Evolutionary conservation across 2,329 filamentous ascomycete genomes (phyloP).

Genomic region (Acephala macrosclerotiorum): DNA sequence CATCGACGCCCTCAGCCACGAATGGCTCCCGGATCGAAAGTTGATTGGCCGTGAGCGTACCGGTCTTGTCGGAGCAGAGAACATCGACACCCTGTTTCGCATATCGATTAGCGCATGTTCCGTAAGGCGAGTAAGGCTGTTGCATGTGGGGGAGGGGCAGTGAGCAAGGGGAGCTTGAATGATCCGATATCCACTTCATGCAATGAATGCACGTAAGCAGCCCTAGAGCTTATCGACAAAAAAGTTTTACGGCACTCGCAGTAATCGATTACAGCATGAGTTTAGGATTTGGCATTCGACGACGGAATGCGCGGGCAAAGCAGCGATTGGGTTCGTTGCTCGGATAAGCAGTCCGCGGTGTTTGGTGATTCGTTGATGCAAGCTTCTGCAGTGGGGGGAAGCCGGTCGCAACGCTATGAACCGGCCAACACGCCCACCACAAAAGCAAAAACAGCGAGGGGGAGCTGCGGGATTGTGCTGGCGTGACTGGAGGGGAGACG

Average conservation of each 20-base stretch:
- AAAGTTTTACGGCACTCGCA: background rate
- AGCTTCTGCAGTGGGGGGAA: conserved; percentile 14
- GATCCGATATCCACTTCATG: conserved; percentile 12
- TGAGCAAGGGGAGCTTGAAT: background rate
- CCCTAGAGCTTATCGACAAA: background rate
- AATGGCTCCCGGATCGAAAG: conserved; percentile 79
- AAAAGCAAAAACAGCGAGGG: conserved; percentile 12
- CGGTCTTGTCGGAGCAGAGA: conserved; percentile 84
- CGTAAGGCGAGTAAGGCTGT: background rate
- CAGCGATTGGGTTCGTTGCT: conserved; percentile 3
- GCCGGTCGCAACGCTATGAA: conserved; percentile 20
- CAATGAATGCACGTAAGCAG: conserved; percentile 10
- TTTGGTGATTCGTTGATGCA: conserved; percentile 9
- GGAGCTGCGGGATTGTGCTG: background rate
- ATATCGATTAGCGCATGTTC: conserved; percentile 24
- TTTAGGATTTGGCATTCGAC: background rate
- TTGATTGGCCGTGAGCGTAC: conserved; percentile 79
- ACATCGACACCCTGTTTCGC: conserved; percentile 68
- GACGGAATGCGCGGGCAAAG: background rate
- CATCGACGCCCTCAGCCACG: conserved; percentile 77
- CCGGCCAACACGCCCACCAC: conserved; percentile 15
- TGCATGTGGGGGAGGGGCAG: conserved; percentile 4
- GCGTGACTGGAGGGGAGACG: no score
- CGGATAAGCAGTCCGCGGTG: background rate
- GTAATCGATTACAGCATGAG: background rate